Evolutionary conservation across 1,139 yeast genomes (phyloP), one percentile per base, ranked within the genome.

Genomic region (Protomyces lactucae-debilis): DNA sequence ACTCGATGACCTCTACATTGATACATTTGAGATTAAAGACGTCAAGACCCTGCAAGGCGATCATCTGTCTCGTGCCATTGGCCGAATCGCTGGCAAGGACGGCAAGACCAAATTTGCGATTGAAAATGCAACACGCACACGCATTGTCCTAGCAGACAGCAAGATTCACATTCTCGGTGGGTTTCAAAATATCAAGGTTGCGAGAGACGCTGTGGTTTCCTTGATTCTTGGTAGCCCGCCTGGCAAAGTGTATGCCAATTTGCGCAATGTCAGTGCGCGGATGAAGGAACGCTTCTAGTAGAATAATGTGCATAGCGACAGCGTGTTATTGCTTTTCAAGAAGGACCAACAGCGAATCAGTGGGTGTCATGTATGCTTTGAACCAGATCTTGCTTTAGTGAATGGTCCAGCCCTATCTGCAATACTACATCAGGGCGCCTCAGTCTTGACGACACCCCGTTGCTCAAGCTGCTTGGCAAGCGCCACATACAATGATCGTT

Each of bases 31-130:
- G 75, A 83, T 93, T 72, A 93, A 95, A 76, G 99, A 93, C 77
- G 98, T 93, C 67, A 95, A 93, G 78, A 92, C 97, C 2, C 80
- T 93, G 70, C 85, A 85, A 43, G 99, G 99, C 25, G 99, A 93
- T 77, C 99, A 93, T 82, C 82, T 93, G 76, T 87, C 96, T 57
- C 86, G 99, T 81, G 99, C 99, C 21, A 93, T 93, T 75, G 99
- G 99, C 72, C 91, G 99, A 82, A 93, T 93, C 76, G 99, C 99
- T 28, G 99, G 99, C 76, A 95, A 93, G 75, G 99, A 93, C 74
- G 99, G 99, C 73, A 92, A 92, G 78, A 93, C 99, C 68, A 93
- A 93, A 78, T 93, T 92, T 76, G 97, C 99, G 45, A 93, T 93
- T 73, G 99, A 93, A 77, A 93, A 93, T 74, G 98, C 99, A 28